Evolutionary conservation across 2,329 filamentous ascomycete species (phyloP), one percentile per base, ranked within the genome.

Genomic region (Colletotrichum lini): DNA sequence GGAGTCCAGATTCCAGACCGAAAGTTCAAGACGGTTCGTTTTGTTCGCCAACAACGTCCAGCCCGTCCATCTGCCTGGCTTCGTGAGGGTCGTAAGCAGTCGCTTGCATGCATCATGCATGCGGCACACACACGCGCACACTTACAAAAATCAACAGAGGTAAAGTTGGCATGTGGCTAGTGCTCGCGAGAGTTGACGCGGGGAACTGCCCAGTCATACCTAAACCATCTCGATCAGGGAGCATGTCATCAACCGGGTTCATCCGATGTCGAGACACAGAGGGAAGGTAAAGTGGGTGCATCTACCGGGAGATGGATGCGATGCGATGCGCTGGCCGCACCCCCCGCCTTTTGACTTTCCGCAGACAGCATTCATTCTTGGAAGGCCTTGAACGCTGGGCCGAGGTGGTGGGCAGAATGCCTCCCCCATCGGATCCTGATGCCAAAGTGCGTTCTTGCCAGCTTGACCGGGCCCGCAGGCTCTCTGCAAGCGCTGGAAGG

Each of bases 211-310:
- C 65, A 63, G 61, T 12, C 53, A 54, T 26, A 35, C 30, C 30
- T 35, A 35, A 56, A n/a, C 12, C 44, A 45, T 68, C 58, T 54
- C 38, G 40, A 59, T 53, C 58, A 42, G 35, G n/a, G 63, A 59
- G 45, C 38, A 71, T 71, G 52, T 63, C 58, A 63, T 49, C 58
- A 59, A 53, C 68, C 58, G 58, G 45, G 68, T 71, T 71, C 68
- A n/a, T 71, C 68, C 68, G 65, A 71, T 68, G 58, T 68, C 38
- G 16, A 59, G 35, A 50, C 30, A 23, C 30, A 42, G 8, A 40
- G n/a, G 52, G 18, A 40, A 21, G 53, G 35, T 44, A 40, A 21
- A 62, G 35, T 44, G 21, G 21, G 35, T 35, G 49, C 40, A 52
- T 53, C 42, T 47, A 59, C 57, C n/a, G 57, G 57, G 54, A 42